Evolutionary conservation across 2,329 filamentous ascomycete genomes (phyloP), one percentile per base, ranked within the genome.

Genomic region (Lasiodiplodia gonubiensis): DNA sequence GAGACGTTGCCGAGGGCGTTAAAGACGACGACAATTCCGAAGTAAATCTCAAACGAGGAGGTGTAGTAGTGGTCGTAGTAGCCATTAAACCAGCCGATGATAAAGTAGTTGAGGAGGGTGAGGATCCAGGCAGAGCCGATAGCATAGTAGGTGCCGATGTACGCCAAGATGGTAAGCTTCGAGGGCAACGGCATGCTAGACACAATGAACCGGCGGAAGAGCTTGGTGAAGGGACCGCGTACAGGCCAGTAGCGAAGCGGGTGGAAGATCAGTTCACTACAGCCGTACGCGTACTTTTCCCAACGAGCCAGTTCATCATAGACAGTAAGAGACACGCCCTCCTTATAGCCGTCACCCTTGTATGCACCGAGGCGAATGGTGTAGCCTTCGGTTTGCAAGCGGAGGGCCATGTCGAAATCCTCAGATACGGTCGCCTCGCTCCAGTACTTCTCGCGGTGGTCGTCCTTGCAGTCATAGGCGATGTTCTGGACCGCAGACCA

Each of bases 211-310:
- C 81, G 85, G 69, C 89, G 86, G 85, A 94, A 94, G 4, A 94
- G 85, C 25, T 89, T 89, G 4, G 92, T 94, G 76, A 94, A 92
- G 33, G 92, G 92, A 0, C 92, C 92, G 18, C 85, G 86, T 75
- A 85, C 88, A 53, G 88, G 77, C 92, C 92, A 94, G 72, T 88
- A 88, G 69, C 86, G 86, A 69, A 94, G 82, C 3, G 92, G 92
- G 75, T 94, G 86, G 82, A 95, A 94, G 67, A 94, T 84, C 67
- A 94, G 83, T 80, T 94, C 92, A 77, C 91, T 92, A 80, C 92
- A 94, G 46, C 92, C 91, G 73, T 93, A 94, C 3, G 92, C 92
- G 76, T 93, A 93, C 79, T 94, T 94, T 75, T 94, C 92, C 92
- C 92, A 94, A 67, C 92, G 89, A 2, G 91, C 90, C 68, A 94